Evolutionary conservation across 495 filamentous ascomycete genomes (phyloP), one percentile per base, ranked within the genome.

Genomic region (Penicillium flavigenum): DNA sequence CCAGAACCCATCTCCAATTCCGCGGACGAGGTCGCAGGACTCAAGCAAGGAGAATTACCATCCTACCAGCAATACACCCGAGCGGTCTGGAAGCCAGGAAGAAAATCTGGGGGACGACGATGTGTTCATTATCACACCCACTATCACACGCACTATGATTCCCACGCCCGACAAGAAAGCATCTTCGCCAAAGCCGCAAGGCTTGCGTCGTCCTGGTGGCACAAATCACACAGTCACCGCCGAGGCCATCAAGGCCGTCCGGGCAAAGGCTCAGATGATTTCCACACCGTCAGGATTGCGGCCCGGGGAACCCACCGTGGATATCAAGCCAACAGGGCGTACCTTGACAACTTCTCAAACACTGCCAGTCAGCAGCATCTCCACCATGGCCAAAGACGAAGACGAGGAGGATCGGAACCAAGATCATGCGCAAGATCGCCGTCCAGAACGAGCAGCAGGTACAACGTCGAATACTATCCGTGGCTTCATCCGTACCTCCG

Each of bases 111-210:
- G 57, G 12, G 67, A 65, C 9, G 70, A 76, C 70, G 69, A 79
- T 78, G 74, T 73, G 59, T 74, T 76, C 75, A 80, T 74, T 72
- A 78, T 70, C 75, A 80, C 70, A 72, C 74, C 74, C 69, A 78
- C 72, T 72, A 73, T 72, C 72, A 75, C 71, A 52, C 73, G 66
- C 63, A 75, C 71, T 62, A 63, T 72, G 66, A 63, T 73, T 47
- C 65, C 66, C 16, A 63, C 52, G 1, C 47, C 63, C 41, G 66
- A 65, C 45, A 57, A 59, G n/a, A 65, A 59, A 47, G 22, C 51
- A 5, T 47, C 46, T 45, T 17, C 22, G 48, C 47, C 56, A 42
- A 69, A 65, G 50, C 54, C 57, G 8, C 59, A 60, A 55, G 66
- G 66, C 5, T 39, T 69, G 31, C 62, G 66, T 41, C 64, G 66